Percentiles rank a stretch among this genome's conserved stretches.
phyloP scores from a whole-genome alignment of 495 filamentous ascomycete species.

The Neurospora sp. region DNA sequence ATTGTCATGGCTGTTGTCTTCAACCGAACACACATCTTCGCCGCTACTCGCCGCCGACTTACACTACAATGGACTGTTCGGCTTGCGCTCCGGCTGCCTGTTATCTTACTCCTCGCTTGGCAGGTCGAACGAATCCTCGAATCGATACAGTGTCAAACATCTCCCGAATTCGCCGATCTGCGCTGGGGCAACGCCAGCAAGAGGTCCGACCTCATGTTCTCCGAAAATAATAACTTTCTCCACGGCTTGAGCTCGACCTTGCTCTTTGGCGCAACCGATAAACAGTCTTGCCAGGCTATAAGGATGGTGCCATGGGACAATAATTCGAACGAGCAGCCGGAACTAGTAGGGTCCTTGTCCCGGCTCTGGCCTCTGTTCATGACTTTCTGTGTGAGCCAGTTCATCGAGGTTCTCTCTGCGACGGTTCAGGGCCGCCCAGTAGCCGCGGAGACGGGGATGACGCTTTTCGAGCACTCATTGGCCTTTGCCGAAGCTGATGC shows the following conservation, averaged over 20 bases:
- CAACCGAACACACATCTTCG: slow-evolving; percentile 89
- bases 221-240: slow-evolving; percentile 56
- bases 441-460: slow-evolving; percentile 87
- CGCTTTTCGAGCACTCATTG: slow-evolving; percentile 89
- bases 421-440: slow-evolving; percentile 77
- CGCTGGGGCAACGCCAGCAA: slow-evolving; percentile 65
- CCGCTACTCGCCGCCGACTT: slow-evolving; percentile 71
- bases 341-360: slow-evolving; percentile 64
- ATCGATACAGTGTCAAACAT: slow-evolving; percentile 88
- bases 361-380: slow-evolving; percentile 84
- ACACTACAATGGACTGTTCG: slow-evolving; percentile 62
- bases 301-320: slow-evolving; percentile 51
- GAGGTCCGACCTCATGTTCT: slow-evolving; percentile 60
- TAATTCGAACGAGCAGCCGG: slow-evolving; percentile 22
- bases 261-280: slow-evolving; percentile 57
- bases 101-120: slow-evolving; percentile 62
- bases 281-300: slow-evolving; percentile 60
- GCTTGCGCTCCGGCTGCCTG: slow-evolving; percentile 59
- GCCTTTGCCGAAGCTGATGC: slow-evolving; percentile 95
- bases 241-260: slow-evolving; percentile 58
- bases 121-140: slow-evolving; percentile 64
- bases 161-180: slow-evolving; percentile 59
- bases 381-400: slow-evolving; percentile 72
- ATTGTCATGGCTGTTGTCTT: slow-evolving; percentile 76
- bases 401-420: slow-evolving; percentile 77